phyloP scores from a whole-genome alignment of 768 basidiomycete species.

The Hydnomerulius pinastri region DNA sequence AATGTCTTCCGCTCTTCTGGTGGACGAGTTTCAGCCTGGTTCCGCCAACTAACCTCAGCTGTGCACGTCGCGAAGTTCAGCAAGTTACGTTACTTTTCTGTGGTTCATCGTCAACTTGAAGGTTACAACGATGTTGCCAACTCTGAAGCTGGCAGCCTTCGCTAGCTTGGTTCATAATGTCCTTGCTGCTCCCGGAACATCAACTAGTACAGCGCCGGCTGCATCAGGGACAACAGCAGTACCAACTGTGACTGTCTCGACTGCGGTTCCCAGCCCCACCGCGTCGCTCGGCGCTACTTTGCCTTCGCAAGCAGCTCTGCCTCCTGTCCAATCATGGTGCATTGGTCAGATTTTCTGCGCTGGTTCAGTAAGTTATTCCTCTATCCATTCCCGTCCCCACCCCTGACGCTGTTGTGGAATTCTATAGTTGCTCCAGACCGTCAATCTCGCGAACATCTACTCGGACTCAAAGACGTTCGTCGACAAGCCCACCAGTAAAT shows the following conservation, averaged over 20 bases:
- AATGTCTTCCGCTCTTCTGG: not conserved
- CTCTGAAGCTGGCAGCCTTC: conserved; percentile 12
- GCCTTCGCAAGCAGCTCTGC: conserved; percentile 64
- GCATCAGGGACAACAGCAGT: conserved; percentile 17
- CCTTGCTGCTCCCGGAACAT: conserved; percentile 19
- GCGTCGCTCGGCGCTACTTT: conserved; percentile 51
- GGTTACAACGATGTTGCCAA: conserved; percentile 34
- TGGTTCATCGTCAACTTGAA: not conserved
- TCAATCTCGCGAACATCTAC: conserved; percentile 76
- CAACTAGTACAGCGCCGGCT: conserved; percentile 6
- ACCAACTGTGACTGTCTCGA: conserved; percentile 49
- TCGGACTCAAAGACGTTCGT: conserved; percentile 87
- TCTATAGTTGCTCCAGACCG: conserved; percentile 75
- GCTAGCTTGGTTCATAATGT: conserved; percentile 11
- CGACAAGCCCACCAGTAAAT: conserved; percentile 81
- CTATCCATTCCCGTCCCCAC: too few relatives aligned
- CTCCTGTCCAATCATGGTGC: conserved; percentile 79
- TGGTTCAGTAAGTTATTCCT: conserved; percentile 58
- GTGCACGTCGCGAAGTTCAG: not conserved
- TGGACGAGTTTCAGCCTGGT: not conserved
- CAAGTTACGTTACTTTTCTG: not conserved
- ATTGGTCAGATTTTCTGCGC: conserved; percentile 78
- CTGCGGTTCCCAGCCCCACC: conserved; percentile 66
- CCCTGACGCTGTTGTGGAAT: too few relatives aligned
- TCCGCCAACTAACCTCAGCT: not conserved